Conservation (phyloP, 2,329 filamentous ascomycete genomes). For the Hysterium pulicare region DNA sequence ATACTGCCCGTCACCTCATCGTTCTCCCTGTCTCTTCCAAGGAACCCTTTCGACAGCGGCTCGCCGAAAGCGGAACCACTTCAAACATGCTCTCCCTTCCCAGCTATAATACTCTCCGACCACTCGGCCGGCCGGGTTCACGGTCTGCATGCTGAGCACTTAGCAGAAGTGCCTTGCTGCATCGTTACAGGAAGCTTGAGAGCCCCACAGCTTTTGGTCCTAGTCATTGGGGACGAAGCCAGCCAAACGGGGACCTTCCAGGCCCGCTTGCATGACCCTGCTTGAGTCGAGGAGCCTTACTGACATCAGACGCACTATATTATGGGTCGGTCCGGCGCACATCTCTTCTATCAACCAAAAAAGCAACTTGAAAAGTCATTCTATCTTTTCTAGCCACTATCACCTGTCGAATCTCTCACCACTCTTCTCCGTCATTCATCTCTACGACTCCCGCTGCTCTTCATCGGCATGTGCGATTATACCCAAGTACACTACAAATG, state of each 20-base stretch:
- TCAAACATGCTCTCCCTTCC: constrained; percentile 5
- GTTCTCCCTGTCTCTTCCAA: background rate
- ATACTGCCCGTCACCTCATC: background rate
- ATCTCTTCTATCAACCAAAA: background rate
- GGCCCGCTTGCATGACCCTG: too few relatives aligned
- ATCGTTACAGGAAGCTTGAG: constrained; percentile 8
- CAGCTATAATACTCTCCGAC: constrained; percentile 7
- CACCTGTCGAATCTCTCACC: background rate
- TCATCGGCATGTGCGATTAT: constrained; percentile 54
- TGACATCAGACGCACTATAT: background rate
- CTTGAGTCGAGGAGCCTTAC: too few relatives aligned
- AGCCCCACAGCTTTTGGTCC: background rate
- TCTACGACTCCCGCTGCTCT: background rate
- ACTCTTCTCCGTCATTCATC: background rate
- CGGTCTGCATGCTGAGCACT: constrained; percentile 8
- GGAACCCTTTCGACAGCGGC: background rate
- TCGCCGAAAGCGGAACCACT: constrained; percentile 2
- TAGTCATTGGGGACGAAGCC: too few relatives aligned
- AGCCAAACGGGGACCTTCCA: too few relatives aligned
- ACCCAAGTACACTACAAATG: constrained; percentile 58
- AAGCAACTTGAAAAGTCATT: background rate
- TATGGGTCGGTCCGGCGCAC: constrained; percentile 2
- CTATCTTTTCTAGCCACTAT: background rate
- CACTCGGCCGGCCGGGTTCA: constrained; percentile 11
- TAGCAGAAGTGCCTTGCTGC: constrained; percentile 9